phyloP scores from a whole-genome alignment of 2,329 filamentous ascomycete genomes.

The Colletotrichum endophyticum region DNA sequence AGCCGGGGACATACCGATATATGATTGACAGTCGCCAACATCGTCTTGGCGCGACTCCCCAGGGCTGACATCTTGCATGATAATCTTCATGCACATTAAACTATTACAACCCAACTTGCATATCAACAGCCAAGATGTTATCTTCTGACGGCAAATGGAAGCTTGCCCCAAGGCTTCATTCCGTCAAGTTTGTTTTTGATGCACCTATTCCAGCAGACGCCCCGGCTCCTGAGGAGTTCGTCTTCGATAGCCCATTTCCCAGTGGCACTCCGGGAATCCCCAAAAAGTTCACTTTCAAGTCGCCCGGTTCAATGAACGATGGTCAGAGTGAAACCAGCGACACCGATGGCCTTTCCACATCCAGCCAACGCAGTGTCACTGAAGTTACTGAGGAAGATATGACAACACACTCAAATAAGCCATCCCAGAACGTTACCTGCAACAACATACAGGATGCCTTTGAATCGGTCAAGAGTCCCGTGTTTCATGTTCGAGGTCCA shows the following conservation, averaged over 20 bases:
- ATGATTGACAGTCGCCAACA: neutral
- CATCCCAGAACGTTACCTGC: neutral
- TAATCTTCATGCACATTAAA: neutral
- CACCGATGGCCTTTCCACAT: rapidly evolving
- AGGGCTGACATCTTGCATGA: neutral
- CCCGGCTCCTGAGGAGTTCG: neutral
- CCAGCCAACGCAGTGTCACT: neutral
- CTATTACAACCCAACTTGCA: neutral
- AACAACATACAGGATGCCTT: neutral
- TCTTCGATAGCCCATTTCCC: slow-evolving; percentile 5
- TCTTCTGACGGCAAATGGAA: neutral
- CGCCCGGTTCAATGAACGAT: neutral
- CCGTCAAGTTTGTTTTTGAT: slow-evolving; percentile 14
- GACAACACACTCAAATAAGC: neutral
- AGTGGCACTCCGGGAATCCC: neutral
- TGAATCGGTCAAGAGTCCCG: rapidly evolving
- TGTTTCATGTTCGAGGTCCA: neutral
- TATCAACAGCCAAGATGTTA: neutral
- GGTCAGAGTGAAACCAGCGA: neutral
- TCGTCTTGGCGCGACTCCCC: neutral
- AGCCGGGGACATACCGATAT: neutral
- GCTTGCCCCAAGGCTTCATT: slow-evolving; percentile 1
- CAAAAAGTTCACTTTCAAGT: neutral
- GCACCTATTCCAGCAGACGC: neutral
- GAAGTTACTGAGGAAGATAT: neutral